Base-by-base conservation (phyloP, 2,329 filamentous ascomycete genomes). In the Xylaria digitata region DNA sequence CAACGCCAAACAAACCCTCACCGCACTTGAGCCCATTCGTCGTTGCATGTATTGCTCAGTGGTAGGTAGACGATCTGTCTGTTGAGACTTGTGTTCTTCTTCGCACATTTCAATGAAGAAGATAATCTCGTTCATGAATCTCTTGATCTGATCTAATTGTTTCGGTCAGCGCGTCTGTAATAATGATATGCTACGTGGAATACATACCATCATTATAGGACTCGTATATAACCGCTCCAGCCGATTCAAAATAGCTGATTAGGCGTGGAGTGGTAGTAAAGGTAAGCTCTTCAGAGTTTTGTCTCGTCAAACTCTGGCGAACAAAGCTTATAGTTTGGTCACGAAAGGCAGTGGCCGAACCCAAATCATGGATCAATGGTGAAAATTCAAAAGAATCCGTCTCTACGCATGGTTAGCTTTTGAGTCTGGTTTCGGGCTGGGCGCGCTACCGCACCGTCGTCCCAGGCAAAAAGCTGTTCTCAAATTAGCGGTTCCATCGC, bases 91-190 rank as follows among this genome's bases (percentile, higher is more conserved):
- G 5, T 65, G 63, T 37, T 65, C 63, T n/a, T 65, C 50, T 17
- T 61, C 21, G 19, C 26, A 55, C 63, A 61, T 65, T 3, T 45
- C 9, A 7, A 61, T 37, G 15, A 52, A 65, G 43, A 61, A 61
- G 2, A 4, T 1, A 6, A 65, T 1, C 52, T 61, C 57, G 1
- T 55, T 3, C 5, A 61, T 15, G 21, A 65, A 65, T 4, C 4
- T 37, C 3, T 61, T 21, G 6, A 54, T 42, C 7, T 55, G 62
- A 6, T 21, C 58, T 61, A 15, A 3, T 15, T 3, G 4, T 6
- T 0, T 19, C 6, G 13, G 32, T 54, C 23, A 40, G 19, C 8
- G n/a, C 8, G 11, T 2, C 9, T 49, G 2, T 26, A 17, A 21
- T 8, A 11, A 8, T 8, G 4, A 8, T 11, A 13, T 15, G 13